Base-by-base conservation (phyloP, 768 basidiomycete species). In the Phanerochaete carnosa region DNA sequence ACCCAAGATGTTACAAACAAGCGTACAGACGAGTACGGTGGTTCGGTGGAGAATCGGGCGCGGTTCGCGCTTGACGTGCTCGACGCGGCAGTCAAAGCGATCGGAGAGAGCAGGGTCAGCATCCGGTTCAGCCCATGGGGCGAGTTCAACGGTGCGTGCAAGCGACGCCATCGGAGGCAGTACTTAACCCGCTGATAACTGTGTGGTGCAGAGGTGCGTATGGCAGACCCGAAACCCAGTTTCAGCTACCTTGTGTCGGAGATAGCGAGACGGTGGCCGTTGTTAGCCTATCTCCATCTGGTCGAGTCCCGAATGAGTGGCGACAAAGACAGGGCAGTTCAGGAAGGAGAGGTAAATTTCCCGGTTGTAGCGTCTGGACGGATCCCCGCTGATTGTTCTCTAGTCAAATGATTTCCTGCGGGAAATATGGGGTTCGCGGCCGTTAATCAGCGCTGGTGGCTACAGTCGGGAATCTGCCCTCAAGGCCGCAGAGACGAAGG, bases 151-250 rank as follows among this genome's bases (percentile, higher is more conserved):
- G 71, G 74, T 65, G 28, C n/a, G n/a, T n/a, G n/a, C n/a, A n/a
- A n/a, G n/a, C n/a, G n/a, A n/a, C n/a, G n/a, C n/a, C n/a, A n/a
- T n/a, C n/a, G n/a, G n/a, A n/a, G n/a, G n/a, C n/a, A 11, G 16
- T 22, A 16, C 16, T 16, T 22, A 23, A 15, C 12, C 26, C 28
- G 35, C 16, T 32, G 12, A 23, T 46, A 26, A n/a, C n/a, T n/a
- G 13, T 13, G 32, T 35, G 35, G 29, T n/a, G 2, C 55, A 65
- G 69, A 47, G 6, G 83, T 87, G 83, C 69, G 75, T 7, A 83
- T 84, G 81, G 62, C 66, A 2, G 77, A 88, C 59, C 86, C 85
- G 0, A 71, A 78, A 2, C 82, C 85, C 0, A 81, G 81, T 9
- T 89, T 83, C 73, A 62, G 74, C 0, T 77, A 86, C 69, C 63